Base-by-base conservation (phyloP, 768 basidiomycete species). In the Termitomyces sp. region DNA sequence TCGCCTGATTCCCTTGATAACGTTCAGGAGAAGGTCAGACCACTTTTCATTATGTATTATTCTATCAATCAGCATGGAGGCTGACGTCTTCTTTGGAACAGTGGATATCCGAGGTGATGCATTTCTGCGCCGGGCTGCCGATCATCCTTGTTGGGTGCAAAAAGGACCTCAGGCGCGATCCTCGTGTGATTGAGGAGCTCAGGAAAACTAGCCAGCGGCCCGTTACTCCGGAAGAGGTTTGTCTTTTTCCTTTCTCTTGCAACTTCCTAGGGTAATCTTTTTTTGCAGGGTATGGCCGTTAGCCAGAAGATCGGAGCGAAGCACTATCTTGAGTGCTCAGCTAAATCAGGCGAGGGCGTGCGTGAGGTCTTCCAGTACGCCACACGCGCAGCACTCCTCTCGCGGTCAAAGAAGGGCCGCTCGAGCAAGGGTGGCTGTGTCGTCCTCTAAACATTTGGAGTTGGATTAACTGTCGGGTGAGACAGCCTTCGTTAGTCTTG, bases 21-120 rank as follows among this genome's bases (percentile, higher is more conserved):
- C 85, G 97, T 99, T 31, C 94, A 98, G 80, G 97, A 99, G 80
- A 98, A 98, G 91, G 97, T 91, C 42, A 59, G 85, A 79, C 43
- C 10, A 34, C 43, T 26, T 29, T 53, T 31, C 32, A 44, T 34
- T 37, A 22, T 49, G 37, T 24, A 14, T 27, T 34, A 13, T 58
- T 44, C 36, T 52, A 24, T 50, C 52, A 24, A 20, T 47, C 46
- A 22, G 8, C 16, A 5, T 10, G 26, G 42, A 51, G 46, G 32
- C 58, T 9, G 41, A 44, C 58, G 36, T 42, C 27, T 26, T 20
- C 52, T 54, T 31, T 64, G 0, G 36, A 39, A 29, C 26, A 98
- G 94, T 99, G 96, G 96, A 96, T 98, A 68, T 92, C 94, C 39
- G 96, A 99, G 71, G 95, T 99, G 43, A 89, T 93, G 82, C 97